phyloP scores from a whole-genome alignment of 73 alveolate genomes.

The Paramecium pentaurelia region DNA sequence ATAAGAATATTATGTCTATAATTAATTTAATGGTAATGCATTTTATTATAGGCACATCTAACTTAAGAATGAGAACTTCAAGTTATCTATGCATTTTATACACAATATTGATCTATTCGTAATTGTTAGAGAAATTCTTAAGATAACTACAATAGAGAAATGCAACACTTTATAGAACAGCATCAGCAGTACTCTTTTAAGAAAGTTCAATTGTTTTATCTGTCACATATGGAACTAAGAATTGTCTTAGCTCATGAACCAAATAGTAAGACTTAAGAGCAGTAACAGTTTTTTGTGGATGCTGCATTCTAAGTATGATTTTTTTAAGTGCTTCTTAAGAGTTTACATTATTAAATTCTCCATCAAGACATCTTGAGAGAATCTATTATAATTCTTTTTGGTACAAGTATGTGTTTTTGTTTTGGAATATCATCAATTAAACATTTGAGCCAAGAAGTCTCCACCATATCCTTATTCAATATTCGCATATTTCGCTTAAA shows the following conservation, averaged over 20 bases:
- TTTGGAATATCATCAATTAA: conserved; percentile 19
- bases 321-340: not conserved
- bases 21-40: not conserved
- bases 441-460: conserved; percentile 39
- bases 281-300: not conserved
- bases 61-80: conserved; percentile 9
- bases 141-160: not conserved
- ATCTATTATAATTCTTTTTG: not conserved
- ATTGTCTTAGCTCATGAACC: not conserved
- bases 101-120: not conserved
- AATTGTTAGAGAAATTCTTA: not conserved
- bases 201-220: not conserved
- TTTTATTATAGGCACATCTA: not conserved
- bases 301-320: not conserved
- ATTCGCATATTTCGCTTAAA: not conserved
- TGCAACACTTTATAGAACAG: not conserved
- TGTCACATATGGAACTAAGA: not conserved
- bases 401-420: not conserved
- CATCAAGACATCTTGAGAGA: not conserved
- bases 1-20: not conserved
- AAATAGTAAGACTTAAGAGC: not conserved
- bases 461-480: conserved; percentile 10
- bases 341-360: not conserved
- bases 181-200: not conserved
- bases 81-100: conserved; percentile 7